Conservation (phyloP, 345 rosid genomes). For the Ailanthus altissimus region DNA sequence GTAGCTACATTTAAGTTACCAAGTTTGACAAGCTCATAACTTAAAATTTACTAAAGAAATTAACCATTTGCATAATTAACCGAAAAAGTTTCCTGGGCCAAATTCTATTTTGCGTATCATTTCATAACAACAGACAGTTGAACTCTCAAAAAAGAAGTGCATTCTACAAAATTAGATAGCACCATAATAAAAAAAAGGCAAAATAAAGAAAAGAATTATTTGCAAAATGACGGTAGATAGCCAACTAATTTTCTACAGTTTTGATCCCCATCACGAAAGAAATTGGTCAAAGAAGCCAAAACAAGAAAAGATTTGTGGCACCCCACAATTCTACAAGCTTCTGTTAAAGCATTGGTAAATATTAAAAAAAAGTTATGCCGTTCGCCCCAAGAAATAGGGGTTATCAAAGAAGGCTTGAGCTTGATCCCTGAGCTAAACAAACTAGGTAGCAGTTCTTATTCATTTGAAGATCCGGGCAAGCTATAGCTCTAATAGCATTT, state of each 20-base stretch:
- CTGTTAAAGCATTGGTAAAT: slow-evolving; percentile 1
- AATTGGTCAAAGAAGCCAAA: not conserved
- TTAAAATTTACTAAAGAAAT: slow-evolving; percentile 1
- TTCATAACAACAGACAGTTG: not conserved
- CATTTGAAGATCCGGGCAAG: slow-evolving; percentile 21
- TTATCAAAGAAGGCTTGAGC: not conserved
- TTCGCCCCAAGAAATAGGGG: not conserved
- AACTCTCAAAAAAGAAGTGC: not conserved
- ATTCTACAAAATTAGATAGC: slow-evolving; percentile 2
- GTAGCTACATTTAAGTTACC: not conserved
- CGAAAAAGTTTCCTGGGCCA: not conserved
- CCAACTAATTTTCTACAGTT: slow-evolving; percentile 7
- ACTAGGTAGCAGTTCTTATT: not conserved
- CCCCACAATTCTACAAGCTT: not conserved
- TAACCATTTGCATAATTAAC: not conserved
- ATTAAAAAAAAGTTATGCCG: not conserved
- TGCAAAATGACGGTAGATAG: slow-evolving; percentile 10
- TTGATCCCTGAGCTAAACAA: not conserved
- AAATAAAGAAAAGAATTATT: not conserved
- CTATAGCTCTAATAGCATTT: not conserved
- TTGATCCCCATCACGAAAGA: not conserved
- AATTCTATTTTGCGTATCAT: slow-evolving; percentile 7
- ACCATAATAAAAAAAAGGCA: slow-evolving; percentile 6
- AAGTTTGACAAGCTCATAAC: not conserved
- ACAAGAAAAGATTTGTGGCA: not conserved